A percentile compares a stretch with the other conserved stretches of the same genome.
phyloP scores from a whole-genome alignment of 805 yeast genomes.

The Blastobotrys mokoenaii region DNA sequence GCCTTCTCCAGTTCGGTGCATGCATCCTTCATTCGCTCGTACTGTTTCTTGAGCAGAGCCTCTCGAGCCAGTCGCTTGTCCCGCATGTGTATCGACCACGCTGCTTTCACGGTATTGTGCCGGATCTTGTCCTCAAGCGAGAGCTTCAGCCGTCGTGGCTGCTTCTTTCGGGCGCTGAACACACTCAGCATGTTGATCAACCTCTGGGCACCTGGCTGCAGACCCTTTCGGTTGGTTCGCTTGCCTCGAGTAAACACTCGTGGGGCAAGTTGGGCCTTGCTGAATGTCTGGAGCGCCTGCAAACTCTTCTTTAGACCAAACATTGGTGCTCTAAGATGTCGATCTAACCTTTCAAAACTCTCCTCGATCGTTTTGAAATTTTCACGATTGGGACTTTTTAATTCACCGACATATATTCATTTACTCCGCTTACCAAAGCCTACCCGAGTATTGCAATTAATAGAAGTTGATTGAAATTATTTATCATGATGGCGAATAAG shows the following conservation, averaged over 20 bases:
- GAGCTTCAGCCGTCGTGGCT: constrained; percentile 71
- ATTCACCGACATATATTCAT: no score
- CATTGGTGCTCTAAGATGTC: background rate
- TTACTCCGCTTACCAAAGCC: no score
- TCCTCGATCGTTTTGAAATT: background rate
- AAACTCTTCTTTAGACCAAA: background rate
- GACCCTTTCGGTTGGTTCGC: constrained; percentile 36
- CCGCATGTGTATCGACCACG: constrained; percentile 64
- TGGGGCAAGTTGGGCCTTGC: background rate
- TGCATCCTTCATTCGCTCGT: constrained; percentile 56
- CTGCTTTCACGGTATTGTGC: constrained; percentile 72
- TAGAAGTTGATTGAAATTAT: no score
- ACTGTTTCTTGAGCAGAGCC: constrained; percentile 42
- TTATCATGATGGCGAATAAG: no score
- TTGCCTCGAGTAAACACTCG: constrained; percentile 37
- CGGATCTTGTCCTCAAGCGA: constrained; percentile 75
- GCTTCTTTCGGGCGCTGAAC: constrained; percentile 77
- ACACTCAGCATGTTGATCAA: constrained; percentile 62
- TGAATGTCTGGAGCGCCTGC: background rate
- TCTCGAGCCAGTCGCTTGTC: constrained; percentile 38
- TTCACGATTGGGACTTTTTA: background rate
- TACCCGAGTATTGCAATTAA: no score
- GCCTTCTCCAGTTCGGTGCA: constrained; percentile 50
- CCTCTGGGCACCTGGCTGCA: constrained; percentile 41
- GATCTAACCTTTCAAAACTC: background rate